Conservation (phyloP, 257 asterid genomes). For the Phtheirospermum japonicum region DNA sequence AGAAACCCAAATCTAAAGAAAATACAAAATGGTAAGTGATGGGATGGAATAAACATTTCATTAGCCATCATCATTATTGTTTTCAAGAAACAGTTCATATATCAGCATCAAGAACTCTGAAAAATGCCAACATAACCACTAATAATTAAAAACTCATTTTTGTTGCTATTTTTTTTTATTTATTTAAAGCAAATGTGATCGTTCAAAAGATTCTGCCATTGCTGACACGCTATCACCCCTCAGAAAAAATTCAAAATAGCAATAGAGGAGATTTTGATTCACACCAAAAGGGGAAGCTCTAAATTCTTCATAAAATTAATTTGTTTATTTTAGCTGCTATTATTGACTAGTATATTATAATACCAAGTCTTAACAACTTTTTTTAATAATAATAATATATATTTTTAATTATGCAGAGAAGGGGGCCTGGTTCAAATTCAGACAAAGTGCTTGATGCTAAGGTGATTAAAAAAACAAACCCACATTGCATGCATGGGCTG, state of each 20-base stretch:
- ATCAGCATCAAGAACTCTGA: slow-evolving; percentile 43
- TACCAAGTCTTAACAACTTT: slow-evolving; percentile 6
- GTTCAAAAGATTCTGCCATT: too few species aligned
- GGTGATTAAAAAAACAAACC: slow-evolving; percentile 39
- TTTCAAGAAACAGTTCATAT: slow-evolving; percentile 35
- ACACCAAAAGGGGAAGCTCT: background rate
- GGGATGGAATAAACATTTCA: slow-evolving; percentile 16
- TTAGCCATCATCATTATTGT: slow-evolving; percentile 27
- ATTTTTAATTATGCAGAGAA: slow-evolving; percentile 57
- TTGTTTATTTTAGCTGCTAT: slow-evolving; percentile 26
- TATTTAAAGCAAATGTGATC: too few species aligned
- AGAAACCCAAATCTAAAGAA: slow-evolving; percentile 16
- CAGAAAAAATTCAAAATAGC: slow-evolving; percentile 11
- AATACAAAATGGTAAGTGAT: slow-evolving; percentile 15
- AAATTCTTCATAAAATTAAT: slow-evolving; percentile 7
- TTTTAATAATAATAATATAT: background rate
- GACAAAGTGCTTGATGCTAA: slow-evolving; percentile 74
- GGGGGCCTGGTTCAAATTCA: slow-evolving; percentile 66
- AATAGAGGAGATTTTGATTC: background rate
- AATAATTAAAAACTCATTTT: slow-evolving; percentile 36
- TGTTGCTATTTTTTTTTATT: too few species aligned
- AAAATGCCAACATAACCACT: slow-evolving; percentile 31
- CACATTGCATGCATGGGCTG: slow-evolving; percentile 21
- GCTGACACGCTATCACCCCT: too few species aligned
- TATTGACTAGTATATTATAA: slow-evolving; percentile 22